A percentile compares a stretch with the other conserved stretches of the same genome.
Evolutionary conservation across 2,329 filamentous ascomycete species (phyloP).

Genomic region (Colletotrichum filicis): DNA sequence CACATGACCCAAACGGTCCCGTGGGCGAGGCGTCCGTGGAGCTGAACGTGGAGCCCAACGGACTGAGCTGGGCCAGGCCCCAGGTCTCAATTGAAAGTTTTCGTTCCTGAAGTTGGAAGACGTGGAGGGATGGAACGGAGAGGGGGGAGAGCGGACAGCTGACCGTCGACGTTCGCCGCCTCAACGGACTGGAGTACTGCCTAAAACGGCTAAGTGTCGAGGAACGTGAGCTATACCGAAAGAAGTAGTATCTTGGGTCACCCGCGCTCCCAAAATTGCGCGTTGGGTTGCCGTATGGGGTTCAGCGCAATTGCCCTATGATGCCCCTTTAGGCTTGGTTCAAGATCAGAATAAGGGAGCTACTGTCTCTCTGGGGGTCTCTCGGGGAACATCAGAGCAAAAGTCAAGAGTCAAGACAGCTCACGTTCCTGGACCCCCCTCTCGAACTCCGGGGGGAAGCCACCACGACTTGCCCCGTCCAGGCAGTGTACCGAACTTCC

Average conservation of each 20-base stretch:
- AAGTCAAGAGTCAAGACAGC: neutral
- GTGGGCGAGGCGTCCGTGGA: conserved; percentile 2
- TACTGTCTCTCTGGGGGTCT: neutral
- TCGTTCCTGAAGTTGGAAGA: conserved; percentile 8
- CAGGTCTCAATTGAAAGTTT: conserved; percentile 4
- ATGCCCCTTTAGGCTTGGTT: conserved; percentile 15
- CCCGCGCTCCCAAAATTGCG: conserved; percentile 9
- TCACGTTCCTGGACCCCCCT: conserved; percentile 5
- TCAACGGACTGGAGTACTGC: neutral
- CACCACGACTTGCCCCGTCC: conserved; percentile 10
- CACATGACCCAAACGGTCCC: conserved; percentile 18
- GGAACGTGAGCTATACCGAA: rapidly evolving
- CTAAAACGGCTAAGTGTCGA: rapidly evolving
- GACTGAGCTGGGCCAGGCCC: conserved; percentile 22
- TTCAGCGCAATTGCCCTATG: neutral
- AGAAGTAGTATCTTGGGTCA: conserved; percentile 14
- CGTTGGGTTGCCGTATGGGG: conserved; percentile 15
- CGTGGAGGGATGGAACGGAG: conserved; percentile 18
- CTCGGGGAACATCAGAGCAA: too few species aligned
- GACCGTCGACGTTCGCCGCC: conserved; percentile 16
- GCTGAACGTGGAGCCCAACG: neutral
- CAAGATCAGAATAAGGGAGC: neutral
- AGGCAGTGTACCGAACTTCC: conserved; percentile 29
- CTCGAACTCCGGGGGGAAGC: conserved; percentile 2
- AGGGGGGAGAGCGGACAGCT: conserved; percentile 12